A percentile compares a stretch with the other conserved stretches of the same genome.
These are phyloP conservation scores for Candida anglica DNA, from an alignment of 805 yeast species.

Conservation along the genomic window DNA sequence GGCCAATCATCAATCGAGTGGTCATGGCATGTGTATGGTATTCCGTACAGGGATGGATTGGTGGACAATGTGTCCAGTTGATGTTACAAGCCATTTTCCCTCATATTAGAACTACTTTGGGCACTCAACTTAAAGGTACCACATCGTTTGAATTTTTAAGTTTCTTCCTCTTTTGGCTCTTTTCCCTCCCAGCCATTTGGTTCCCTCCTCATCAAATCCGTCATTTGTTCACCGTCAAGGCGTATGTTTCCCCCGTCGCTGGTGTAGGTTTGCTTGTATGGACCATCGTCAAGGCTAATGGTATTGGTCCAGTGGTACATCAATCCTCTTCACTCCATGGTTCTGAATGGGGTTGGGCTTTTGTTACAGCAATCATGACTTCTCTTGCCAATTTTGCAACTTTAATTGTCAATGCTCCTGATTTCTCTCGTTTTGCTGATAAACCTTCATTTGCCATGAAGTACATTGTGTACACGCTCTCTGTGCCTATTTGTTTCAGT, in stretches of 20 bases:
- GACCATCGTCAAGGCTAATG: constrained; percentile 77
- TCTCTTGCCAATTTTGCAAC: constrained; percentile 85
- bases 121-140: constrained; percentile 62
- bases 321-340: constrained; percentile 53
- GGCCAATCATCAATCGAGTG: constrained; percentile 87
- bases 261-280: constrained; percentile 81
- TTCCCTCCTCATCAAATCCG: constrained; percentile 81
- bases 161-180: constrained; percentile 79
- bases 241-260: constrained; percentile 74
- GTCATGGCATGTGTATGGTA: constrained; percentile 88
- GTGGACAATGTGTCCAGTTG: constrained; percentile 75
- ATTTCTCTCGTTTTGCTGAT: constrained; percentile 78
- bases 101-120: constrained; percentile 48
- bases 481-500: constrained; percentile 76
- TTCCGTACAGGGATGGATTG: constrained; percentile 80
- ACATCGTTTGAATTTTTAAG: constrained; percentile 70
- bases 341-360: constrained; percentile 75
- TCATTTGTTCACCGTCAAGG: constrained; percentile 80
- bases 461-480: constrained; percentile 43
- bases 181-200: constrained; percentile 75
- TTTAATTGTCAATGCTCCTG: constrained; percentile 84
- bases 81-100: constrained; percentile 72
- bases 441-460: constrained; percentile 36
- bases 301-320: constrained; percentile 69
- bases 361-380: constrained; percentile 73